These are phyloP conservation scores for Thermochaetoides thermophila DNA, from an alignment of 495 filamentous ascomycete genomes.

Conservation along the genomic window DNA sequence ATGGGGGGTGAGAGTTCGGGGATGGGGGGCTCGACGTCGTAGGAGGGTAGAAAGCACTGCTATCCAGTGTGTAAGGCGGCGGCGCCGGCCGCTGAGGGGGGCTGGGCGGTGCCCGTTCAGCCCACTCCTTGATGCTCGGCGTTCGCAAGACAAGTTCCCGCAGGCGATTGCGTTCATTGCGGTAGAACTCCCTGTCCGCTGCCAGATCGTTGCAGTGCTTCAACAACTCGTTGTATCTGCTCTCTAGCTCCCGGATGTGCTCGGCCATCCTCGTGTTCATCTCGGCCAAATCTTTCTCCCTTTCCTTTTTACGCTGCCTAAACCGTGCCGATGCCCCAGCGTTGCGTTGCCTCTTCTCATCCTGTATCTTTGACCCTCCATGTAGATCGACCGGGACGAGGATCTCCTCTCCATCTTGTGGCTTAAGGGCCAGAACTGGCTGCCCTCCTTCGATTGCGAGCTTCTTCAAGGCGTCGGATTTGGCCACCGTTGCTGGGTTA, in stretches of 20 bases:
- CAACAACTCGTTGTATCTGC: slow-evolving; percentile 29
- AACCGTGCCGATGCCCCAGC: slow-evolving; percentile 87
- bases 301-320: slow-evolving; percentile 75
- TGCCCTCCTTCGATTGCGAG: slow-evolving; percentile 28
- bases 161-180: slow-evolving; percentile 47
- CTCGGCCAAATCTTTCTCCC: slow-evolving; percentile 60
- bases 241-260: slow-evolving; percentile 33
- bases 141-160: slow-evolving; percentile 45
- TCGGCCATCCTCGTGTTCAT: slow-evolving; percentile 47
- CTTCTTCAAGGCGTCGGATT: slow-evolving; percentile 5
- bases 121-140: slow-evolving; percentile 33
- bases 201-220: slow-evolving; percentile 34
- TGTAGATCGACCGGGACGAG: slow-evolving; percentile 61
- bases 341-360: slow-evolving; percentile 86
- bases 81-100: slow-evolving; percentile 21
- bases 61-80: slow-evolving; percentile 14
- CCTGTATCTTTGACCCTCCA: slow-evolving; percentile 68
- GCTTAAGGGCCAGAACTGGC: slow-evolving; percentile 26
- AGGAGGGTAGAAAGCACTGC: slow-evolving; percentile 15
- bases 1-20: slow-evolving; percentile 6
- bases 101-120: slow-evolving; percentile 33
- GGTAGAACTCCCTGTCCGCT: slow-evolving; percentile 31
- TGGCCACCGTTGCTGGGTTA: too few relatives aligned
- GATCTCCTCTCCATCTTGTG: slow-evolving; percentile 29
- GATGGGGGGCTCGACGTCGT: slow-evolving; percentile 8